Conservation (phyloP, 352 stramenopile genomes). For the Pelagophyceae sp. region DNA sequence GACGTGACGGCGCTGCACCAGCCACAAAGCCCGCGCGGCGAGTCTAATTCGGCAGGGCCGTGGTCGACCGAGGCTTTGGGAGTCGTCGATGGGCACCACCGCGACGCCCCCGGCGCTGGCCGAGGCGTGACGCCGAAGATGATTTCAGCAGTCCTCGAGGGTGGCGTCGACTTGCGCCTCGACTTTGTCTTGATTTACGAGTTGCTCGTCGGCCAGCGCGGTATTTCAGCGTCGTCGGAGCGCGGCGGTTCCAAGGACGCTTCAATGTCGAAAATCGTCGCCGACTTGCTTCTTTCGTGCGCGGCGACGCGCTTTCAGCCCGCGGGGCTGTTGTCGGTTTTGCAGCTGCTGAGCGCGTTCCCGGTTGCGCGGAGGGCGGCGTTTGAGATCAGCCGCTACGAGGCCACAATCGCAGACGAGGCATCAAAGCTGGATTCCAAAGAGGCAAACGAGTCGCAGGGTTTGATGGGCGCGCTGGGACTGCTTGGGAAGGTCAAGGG, state of each 20-base stretch:
- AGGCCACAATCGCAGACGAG: background rate
- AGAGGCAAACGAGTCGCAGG: background rate
- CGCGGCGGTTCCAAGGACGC: too few relatives aligned
- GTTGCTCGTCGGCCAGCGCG: background rate
- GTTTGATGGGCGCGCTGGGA: too few relatives aligned
- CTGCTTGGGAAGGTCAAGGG: conserved; percentile 1
- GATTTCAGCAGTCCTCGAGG: background rate
- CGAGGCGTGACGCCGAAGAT: background rate
- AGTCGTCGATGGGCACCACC: conserved; percentile 14
- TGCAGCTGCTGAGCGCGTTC: background rate
- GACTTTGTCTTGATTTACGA: conserved; percentile 12
- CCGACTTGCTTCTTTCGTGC: background rate
- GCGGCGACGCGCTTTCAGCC: background rate
- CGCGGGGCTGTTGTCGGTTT: background rate
- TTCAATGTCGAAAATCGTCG: background rate
- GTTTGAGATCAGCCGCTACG: background rate
- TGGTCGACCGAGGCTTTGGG: conserved; percentile 10
- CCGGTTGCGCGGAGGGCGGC: background rate
- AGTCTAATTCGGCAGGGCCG: background rate
- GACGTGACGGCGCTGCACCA: background rate
- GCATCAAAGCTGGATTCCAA: too few relatives aligned
- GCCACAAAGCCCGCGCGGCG: background rate
- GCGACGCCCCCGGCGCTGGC: background rate
- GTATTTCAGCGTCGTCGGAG: too few relatives aligned
- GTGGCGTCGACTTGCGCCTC: background rate